phyloP scores from a whole-genome alignment of 768 basidiomycete genomes.

The Suillus variegatus region DNA sequence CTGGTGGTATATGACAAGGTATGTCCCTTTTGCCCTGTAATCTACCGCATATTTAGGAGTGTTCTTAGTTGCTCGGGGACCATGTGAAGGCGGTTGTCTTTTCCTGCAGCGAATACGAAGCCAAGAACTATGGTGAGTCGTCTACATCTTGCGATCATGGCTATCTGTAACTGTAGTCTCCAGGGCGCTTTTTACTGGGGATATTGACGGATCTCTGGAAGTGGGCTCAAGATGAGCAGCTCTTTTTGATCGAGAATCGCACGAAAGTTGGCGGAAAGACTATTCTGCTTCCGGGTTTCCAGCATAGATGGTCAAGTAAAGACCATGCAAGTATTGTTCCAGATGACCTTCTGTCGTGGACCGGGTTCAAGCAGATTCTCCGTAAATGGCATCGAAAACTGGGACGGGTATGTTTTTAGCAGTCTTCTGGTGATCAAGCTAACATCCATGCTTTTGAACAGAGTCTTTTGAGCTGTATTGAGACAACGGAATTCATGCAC shows the following conservation, averaged over 20 bases:
- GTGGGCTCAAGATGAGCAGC: slow-evolving; percentile 78
- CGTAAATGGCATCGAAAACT: slow-evolving; percentile 87
- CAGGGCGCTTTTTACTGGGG: slow-evolving; percentile 86
- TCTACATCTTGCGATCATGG: slow-evolving; percentile 8
- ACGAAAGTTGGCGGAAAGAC: slow-evolving; percentile 62
- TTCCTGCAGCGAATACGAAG: slow-evolving; percentile 95
- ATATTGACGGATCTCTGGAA: slow-evolving; percentile 74
- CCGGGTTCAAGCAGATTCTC: slow-evolving; percentile 65
- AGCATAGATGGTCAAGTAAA: slow-evolving; percentile 52
- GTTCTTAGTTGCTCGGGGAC: slow-evolving; percentile 75
- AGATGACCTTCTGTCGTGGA: slow-evolving; percentile 67
- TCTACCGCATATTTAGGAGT: slow-evolving; percentile 5
- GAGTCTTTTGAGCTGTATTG: slow-evolving; percentile 81
- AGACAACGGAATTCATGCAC: slow-evolving; percentile 93
- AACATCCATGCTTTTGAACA: slow-evolving; percentile 29
- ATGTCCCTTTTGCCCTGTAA: slow-evolving; percentile 13
- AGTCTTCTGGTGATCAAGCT: background rate
- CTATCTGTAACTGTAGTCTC: slow-evolving; percentile 6
- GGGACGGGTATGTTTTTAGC: slow-evolving; percentile 50
- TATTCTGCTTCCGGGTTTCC: slow-evolving; percentile 69
- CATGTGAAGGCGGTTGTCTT: slow-evolving; percentile 85
- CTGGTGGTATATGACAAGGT: slow-evolving; percentile 85
- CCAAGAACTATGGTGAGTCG: slow-evolving; percentile 82
- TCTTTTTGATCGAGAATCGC: slow-evolving; percentile 72
- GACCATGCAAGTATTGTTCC: slow-evolving; percentile 36